Evolutionary conservation across 139 green algal species (phyloP), one percentile per base, ranked within the genome.

Genomic region (Microglena sp.): DNA sequence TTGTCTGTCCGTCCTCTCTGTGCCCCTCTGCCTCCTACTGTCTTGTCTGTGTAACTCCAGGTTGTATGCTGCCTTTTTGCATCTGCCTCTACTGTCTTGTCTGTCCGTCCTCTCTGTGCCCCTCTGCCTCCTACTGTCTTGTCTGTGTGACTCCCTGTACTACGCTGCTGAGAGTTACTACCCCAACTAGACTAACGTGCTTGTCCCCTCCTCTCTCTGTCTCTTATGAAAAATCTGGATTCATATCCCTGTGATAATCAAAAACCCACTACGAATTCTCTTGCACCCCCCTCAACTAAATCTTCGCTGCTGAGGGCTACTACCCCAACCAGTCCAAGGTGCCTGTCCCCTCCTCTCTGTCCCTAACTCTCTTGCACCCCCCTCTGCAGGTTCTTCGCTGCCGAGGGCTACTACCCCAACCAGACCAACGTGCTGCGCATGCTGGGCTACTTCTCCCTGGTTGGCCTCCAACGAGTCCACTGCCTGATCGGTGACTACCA

Each of bases 371-470:
- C 30, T 27, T 35, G 6, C 29, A 15, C 55, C 8, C n/a, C 27
- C 7, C 33, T 35, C 28, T 30, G 5, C 33, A 55, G 33, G 43
- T 45, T 95, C 60, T 80, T 69, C 28, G 55, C 82, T 34, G 84
- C 70, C 24, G 89, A 97, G 45, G 91, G 90, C 8, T 96, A 91
- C 69, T 71, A 77, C 45, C 68, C 77, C 11, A 68, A 66, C 30
- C 71, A 62, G 61, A 93, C 82, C 77, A 99, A 99, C 77, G 92
- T 98, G 72, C 86, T 96, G 65, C 81, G 72, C 43, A 86, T 95
- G 79, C 76, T 99, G 66, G 93, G 93, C 50, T 99, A 99, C 80
- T 97, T 95, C 75, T 84, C 77, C 1, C 77, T 97, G 33, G 73
- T 96, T 15, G 94, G 94, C 43, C 81, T 96, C 67, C 77, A 88